These are phyloP conservation scores for Thalia dealbata DNA, from an alignment of 176 grass and related monocot genomes.

Conservation along the genomic window DNA sequence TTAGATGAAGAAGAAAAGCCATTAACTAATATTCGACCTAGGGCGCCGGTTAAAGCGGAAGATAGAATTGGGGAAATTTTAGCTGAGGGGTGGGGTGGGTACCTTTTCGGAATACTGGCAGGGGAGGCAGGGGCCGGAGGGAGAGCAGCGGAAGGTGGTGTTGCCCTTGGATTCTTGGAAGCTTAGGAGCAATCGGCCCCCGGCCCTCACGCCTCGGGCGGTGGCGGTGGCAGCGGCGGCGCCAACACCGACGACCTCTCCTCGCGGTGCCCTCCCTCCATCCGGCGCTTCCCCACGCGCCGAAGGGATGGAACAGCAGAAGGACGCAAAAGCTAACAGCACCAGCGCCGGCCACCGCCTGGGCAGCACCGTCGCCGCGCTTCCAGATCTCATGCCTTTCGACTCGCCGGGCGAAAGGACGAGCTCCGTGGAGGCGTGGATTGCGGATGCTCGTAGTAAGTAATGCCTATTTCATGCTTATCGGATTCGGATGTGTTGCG, in stretches of 20 bases:
- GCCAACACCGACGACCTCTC: background rate
- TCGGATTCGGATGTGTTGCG: background rate
- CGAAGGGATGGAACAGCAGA: background rate
- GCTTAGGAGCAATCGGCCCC: constrained; percentile 54
- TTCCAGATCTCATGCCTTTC: background rate
- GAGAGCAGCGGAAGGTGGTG: constrained; percentile 59
- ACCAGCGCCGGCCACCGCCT: background rate
- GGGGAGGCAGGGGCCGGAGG: constrained; percentile 64
- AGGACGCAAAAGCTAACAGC: background rate
- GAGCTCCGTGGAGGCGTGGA: background rate
- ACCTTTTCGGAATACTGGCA: constrained; percentile 99
- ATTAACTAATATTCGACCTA: background rate
- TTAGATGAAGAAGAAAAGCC: background rate
- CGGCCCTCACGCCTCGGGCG: background rate
- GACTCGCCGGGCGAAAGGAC: background rate
- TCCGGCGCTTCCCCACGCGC: background rate
- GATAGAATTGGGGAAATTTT: background rate
- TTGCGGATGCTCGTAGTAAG: no score
- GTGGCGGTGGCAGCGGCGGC: background rate
- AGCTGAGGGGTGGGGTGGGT: no score
- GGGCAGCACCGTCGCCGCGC: background rate
- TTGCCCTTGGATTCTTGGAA: constrained; percentile 78
- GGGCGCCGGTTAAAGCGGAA: background rate
- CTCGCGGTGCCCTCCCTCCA: background rate
- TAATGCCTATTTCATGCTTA: background rate